These are phyloP conservation scores for Isabelozyma rhagii DNA, from an alignment of 805 yeast species.

Conservation along the genomic window DNA sequence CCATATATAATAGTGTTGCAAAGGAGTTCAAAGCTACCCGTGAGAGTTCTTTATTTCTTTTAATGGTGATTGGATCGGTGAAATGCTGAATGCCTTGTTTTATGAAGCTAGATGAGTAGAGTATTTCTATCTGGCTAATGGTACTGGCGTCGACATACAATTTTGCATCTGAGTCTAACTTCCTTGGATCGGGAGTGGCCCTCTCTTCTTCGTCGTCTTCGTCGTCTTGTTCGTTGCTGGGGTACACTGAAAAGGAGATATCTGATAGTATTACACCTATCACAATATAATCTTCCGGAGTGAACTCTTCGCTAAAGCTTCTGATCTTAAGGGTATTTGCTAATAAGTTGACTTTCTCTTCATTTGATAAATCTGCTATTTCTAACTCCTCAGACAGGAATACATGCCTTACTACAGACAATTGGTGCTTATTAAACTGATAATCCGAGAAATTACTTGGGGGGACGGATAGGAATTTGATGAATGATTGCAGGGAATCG, in stretches of 20 bases:
- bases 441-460: neutral
- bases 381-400: neutral
- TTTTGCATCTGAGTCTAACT: neutral
- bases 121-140: conserved; percentile 4
- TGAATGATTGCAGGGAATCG: conserved; percentile 7
- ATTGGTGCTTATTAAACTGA: neutral
- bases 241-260: conserved; percentile 13
- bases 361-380: neutral
- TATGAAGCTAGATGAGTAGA: conserved; percentile 20
- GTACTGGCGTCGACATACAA: neutral
- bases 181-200: neutral
- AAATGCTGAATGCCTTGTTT: conserved; percentile 13
- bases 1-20: conserved; percentile 31
- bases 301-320: conserved; percentile 8
- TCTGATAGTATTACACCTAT: conserved; percentile 16
- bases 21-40: conserved; percentile 14
- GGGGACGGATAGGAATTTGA: conserved; percentile 11
- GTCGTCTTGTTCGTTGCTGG: conserved; percentile 6
- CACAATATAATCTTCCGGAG: conserved; percentile 12
- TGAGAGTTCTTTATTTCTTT: conserved; percentile 1
- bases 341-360: conserved; percentile 9
- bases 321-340: conserved; percentile 14
- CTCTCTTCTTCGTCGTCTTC: conserved; percentile 19
- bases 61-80: conserved; percentile 1
- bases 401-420: neutral